Evolutionary conservation across 805 yeast species (phyloP).

Genomic region (Saturnispora kantuleensis): DNA sequence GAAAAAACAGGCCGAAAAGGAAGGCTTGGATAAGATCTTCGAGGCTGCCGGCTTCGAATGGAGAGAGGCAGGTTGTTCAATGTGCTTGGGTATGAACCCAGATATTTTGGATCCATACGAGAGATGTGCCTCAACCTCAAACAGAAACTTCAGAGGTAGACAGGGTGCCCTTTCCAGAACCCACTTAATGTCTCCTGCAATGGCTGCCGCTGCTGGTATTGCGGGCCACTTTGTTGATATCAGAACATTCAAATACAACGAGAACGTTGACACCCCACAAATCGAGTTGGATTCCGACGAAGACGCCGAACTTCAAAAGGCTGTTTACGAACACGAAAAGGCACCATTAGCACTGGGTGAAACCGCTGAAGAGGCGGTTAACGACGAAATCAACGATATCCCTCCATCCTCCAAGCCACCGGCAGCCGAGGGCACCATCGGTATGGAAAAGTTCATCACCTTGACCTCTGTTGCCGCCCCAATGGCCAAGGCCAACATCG

Average conservation of each 20-base stretch:
- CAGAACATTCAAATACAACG: slow-evolving; percentile 63
- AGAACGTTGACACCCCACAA: slow-evolving; percentile 47
- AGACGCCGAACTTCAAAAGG: slow-evolving; percentile 48
- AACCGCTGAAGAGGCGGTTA: slow-evolving; percentile 34
- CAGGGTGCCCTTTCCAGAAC: slow-evolving; percentile 96
- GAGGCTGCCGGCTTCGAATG: slow-evolving; percentile 91
- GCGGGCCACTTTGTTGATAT: slow-evolving; percentile 86
- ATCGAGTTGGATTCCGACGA: slow-evolving; percentile 36
- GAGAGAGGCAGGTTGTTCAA: slow-evolving; percentile 99
- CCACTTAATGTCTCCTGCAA: slow-evolving; percentile 96
- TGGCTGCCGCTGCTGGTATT: slow-evolving; percentile 99
- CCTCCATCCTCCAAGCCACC: slow-evolving; percentile 41
- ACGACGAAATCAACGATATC: slow-evolving; percentile 53
- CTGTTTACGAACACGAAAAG: slow-evolving; percentile 61
- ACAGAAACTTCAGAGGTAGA: slow-evolving; percentile 98
- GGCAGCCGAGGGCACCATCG: slow-evolving; percentile 31
- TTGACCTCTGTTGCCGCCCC: slow-evolving; percentile 90
- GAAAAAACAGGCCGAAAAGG: slow-evolving; percentile 86
- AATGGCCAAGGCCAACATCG: slow-evolving; percentile 87
- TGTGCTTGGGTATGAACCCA: slow-evolving; percentile 99
- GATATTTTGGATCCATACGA: slow-evolving; percentile 92
- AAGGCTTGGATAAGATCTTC: slow-evolving; percentile 88
- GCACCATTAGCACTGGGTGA: slow-evolving; percentile 48
- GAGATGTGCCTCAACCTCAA: slow-evolving; percentile 97
- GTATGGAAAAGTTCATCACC: slow-evolving; percentile 67